Percentiles rank a stretch among this genome's conserved stretches.
Evolutionary conservation across 768 basidiomycete genomes (phyloP).

Genomic region (Lentinula detonsa): DNA sequence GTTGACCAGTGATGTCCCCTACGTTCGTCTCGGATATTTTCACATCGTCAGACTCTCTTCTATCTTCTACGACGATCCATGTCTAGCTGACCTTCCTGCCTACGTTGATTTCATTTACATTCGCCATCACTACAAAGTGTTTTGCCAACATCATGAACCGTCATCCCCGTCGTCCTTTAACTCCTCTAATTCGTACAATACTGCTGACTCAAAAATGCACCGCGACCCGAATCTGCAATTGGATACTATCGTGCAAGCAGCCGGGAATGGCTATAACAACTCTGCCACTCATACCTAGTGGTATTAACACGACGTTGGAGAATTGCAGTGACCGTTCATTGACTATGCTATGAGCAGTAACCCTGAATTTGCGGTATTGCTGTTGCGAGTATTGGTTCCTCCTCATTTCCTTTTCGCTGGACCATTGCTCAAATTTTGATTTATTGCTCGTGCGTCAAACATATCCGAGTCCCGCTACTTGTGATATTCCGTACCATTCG

Average conservation of each 20-base stretch:
- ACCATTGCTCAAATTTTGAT: neutral
- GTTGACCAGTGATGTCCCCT: slow-evolving; percentile 18
- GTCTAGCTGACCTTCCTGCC: slow-evolving; percentile 30
- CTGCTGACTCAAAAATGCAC: slow-evolving; percentile 17
- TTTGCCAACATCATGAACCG: slow-evolving; percentile 19
- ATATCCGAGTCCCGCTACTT: too few species aligned
- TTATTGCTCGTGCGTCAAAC: too few species aligned
- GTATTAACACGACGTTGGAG: slow-evolving; percentile 43
- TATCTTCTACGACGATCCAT: slow-evolving; percentile 23
- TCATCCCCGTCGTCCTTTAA: slow-evolving; percentile 18
- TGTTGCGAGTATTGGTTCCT: neutral
- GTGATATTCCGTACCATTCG: too few species aligned
- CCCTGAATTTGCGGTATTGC: neutral
- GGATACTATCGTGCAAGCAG: slow-evolving; percentile 69
- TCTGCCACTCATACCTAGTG: slow-evolving; percentile 50
- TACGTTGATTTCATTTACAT: slow-evolving; percentile 20
- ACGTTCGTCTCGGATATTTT: slow-evolving; percentile 20
- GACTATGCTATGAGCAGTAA: slow-evolving; percentile 21
- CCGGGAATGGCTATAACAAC: slow-evolving; percentile 64
- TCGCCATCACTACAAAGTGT: slow-evolving; percentile 26
- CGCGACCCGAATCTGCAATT: slow-evolving; percentile 46
- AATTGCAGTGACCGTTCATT: slow-evolving; percentile 52
- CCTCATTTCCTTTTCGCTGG: neutral
- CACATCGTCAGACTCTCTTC: neutral
- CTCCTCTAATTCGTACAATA: slow-evolving; percentile 22